Evolutionary conservation across 2,329 filamentous ascomycete genomes (phyloP).

Genomic region (Arthrobotrys entomopaga): DNA sequence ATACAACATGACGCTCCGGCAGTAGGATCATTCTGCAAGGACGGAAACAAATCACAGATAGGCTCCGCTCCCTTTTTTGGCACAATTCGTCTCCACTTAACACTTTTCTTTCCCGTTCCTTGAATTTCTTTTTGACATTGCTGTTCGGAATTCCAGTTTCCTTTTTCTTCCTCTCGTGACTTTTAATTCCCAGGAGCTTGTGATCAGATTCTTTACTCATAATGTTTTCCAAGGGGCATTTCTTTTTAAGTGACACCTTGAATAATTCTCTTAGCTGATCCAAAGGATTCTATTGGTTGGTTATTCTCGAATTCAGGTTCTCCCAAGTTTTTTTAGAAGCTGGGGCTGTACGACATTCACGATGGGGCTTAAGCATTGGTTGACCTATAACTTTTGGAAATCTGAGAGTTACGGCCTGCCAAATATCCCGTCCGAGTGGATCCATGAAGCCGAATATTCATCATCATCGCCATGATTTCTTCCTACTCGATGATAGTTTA

Average conservation of each 20-base stretch:
- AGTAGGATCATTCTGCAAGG: constrained; percentile 20
- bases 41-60: constrained; percentile 26
- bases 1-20: constrained; percentile 37
- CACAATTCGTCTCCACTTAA: neutral
- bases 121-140: neutral
- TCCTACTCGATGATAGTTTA: too few relatives aligned
- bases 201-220: constrained; percentile 16
- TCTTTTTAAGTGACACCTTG: constrained; percentile 13
- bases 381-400: neutral
- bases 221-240: neutral
- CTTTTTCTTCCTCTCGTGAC: constrained; percentile 8
- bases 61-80: constrained; percentile 15
- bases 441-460: neutral
- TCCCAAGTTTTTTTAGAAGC: neutral
- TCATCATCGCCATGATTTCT: neutral
- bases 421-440: constrained; percentile 7
- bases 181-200: neutral
- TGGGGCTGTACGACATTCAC: constrained; percentile 10
- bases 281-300: constrained; percentile 2
- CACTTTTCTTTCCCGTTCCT: neutral
- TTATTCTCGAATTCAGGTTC: neutral
- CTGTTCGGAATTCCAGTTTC: constrained; percentile 23
- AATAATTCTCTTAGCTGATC: neutral
- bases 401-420: neutral
- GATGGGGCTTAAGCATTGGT: constrained; percentile 3